Evolutionary conservation across 129 eudicot species (phyloP).

Genomic region (Flaveria sonorensis): DNA sequence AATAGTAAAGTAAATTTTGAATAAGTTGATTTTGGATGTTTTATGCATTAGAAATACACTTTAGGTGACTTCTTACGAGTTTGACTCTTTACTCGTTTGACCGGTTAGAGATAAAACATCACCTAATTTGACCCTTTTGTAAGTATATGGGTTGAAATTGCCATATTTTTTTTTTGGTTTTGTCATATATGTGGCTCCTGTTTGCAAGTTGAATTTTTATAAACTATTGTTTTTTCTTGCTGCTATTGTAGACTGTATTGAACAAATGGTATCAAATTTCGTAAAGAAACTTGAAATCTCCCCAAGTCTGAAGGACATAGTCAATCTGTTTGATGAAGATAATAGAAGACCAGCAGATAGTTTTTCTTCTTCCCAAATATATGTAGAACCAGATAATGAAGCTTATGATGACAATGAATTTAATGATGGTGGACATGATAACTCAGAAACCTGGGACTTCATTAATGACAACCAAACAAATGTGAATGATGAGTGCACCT

Average conservation of each 20-base stretch:
- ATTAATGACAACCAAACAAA: conserved; percentile 54
- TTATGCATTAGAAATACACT: too few relatives aligned
- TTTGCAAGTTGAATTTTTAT: conserved; percentile 17
- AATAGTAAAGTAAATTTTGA: too few relatives aligned
- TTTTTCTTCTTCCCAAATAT: conserved; percentile 32
- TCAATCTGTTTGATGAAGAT: conserved; percentile 48
- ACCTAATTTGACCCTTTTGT: background rate
- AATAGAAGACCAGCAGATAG: conserved; percentile 41
- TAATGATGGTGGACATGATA: conserved; percentile 46
- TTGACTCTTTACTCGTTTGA: too few relatives aligned
- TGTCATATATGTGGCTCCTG: background rate
- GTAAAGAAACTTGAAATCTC: conserved; percentile 48
- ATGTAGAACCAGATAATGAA: conserved; percentile 32
- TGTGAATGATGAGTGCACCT: conserved; percentile 39
- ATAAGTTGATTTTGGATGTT: too few relatives aligned
- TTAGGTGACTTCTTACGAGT: too few relatives aligned
- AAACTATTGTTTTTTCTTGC: conserved; percentile 1
- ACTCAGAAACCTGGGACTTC: conserved; percentile 45
- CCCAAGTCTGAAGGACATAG: conserved; percentile 55
- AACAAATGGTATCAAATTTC: conserved; percentile 62
- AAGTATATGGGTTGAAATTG: background rate
- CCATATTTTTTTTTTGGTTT: background rate
- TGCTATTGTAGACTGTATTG: conserved; percentile 52
- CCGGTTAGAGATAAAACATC: background rate
- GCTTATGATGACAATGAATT: conserved; percentile 30